Evolutionary conservation across 1,284 basidiomycete genomes (phyloP).

Genomic region (Trichosporon sp.): DNA sequence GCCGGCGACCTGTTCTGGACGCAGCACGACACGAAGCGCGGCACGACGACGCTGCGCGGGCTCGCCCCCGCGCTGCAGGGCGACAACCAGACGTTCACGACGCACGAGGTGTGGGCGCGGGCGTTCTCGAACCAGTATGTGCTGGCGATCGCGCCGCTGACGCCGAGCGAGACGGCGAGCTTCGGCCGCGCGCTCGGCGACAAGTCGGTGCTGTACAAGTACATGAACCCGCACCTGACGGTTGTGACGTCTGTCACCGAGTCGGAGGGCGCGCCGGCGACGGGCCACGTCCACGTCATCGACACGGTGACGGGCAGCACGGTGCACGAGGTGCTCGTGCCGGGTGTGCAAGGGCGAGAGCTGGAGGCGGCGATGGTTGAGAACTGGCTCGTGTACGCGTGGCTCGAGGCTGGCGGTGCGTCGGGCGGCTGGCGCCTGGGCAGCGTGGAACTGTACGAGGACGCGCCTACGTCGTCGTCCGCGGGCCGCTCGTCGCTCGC

Average conservation of each 20-base stretch:
- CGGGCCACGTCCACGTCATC: slow-evolving; percentile 65
- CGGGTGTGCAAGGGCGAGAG: slow-evolving; percentile 44
- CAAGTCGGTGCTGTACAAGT: slow-evolving; percentile 87
- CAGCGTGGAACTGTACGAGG: slow-evolving; percentile 83
- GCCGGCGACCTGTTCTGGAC: slow-evolving; percentile 35
- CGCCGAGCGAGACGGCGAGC: slow-evolving; percentile 61
- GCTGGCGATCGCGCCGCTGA: slow-evolving; percentile 23
- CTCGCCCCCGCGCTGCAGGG: slow-evolving; percentile 11
- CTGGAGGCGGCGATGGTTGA: slow-evolving; percentile 69
- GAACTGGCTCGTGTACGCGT: slow-evolving; percentile 91
- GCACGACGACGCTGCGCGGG: slow-evolving; percentile 18
- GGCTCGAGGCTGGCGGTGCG: slow-evolving; percentile 31
- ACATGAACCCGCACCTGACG: slow-evolving; percentile 76
- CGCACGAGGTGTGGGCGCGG: slow-evolving; percentile 56
- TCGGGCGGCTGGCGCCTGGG: slow-evolving; percentile 67
- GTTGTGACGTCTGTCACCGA: slow-evolving; percentile 60
- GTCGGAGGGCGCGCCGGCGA: slow-evolving; percentile 19
- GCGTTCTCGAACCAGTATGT: slow-evolving; percentile 59
- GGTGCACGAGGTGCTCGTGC: slow-evolving; percentile 59
- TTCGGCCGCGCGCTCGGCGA: slow-evolving; percentile 80
- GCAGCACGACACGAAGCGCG: slow-evolving; percentile 16
- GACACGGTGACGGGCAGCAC: slow-evolving; percentile 73
- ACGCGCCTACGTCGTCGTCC: slow-evolving; percentile 62
- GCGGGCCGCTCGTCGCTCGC: slow-evolving; percentile 66
- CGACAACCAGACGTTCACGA: slow-evolving; percentile 9